Conservation (phyloP, 148 eudicot species). For the Hydrangea macrophylla region DNA sequence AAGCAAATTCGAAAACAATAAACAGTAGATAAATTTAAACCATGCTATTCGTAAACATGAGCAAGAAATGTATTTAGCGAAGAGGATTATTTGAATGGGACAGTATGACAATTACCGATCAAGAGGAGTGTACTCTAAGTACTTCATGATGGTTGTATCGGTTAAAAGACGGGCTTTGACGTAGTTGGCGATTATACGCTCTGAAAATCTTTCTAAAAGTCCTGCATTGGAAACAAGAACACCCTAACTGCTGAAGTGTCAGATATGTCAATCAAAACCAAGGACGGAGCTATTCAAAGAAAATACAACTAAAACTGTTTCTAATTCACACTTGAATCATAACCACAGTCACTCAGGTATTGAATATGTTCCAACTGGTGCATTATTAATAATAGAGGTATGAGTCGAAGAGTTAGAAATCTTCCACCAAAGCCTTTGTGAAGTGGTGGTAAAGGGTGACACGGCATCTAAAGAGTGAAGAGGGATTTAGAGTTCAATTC, state of each 20-base stretch:
- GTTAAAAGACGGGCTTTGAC: conserved; percentile 1
- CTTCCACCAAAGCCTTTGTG: too few relatives aligned
- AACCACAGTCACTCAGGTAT: too few relatives aligned
- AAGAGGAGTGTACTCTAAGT: conserved; percentile 85
- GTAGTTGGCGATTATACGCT: not conserved
- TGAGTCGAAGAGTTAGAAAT: too few relatives aligned
- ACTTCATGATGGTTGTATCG: conserved; percentile 73
- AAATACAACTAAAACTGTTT: too few relatives aligned
- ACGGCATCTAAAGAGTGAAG: too few relatives aligned
- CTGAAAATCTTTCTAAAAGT: not conserved
- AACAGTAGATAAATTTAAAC: not conserved
- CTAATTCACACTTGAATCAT: too few relatives aligned
- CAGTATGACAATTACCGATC: conserved; percentile 50
- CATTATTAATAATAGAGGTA: not conserved
- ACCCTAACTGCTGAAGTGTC: not conserved
- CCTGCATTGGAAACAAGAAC: conserved; percentile 3
- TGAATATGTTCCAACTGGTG: too few relatives aligned
- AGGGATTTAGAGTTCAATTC: too few relatives aligned
- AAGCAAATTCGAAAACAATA: not conserved
- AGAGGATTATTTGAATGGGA: not conserved
- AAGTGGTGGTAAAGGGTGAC: too few relatives aligned
- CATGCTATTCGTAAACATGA: too few relatives aligned
- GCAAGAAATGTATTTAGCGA: not conserved
- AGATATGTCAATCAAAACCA: too few relatives aligned
- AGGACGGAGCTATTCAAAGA: too few relatives aligned